Conservation (phyloP, 129 eudicot genomes). For the Erigeron canadensis region DNA sequence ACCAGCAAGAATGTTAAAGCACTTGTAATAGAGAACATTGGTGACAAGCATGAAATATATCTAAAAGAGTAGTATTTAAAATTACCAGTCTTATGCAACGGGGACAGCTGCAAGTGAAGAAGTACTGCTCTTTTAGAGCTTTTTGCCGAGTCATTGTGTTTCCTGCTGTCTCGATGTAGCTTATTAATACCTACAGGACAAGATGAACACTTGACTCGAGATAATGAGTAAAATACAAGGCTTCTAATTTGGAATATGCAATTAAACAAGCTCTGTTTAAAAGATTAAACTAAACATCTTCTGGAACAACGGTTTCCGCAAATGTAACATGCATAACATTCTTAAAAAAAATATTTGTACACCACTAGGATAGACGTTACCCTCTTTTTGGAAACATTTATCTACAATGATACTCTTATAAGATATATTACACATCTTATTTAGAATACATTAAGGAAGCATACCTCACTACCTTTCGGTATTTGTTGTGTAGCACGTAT, state of each 20-base stretch:
- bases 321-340: background rate
- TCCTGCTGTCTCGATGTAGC: constrained; percentile 96
- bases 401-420: background rate
- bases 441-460: background rate
- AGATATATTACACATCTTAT: background rate
- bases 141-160: constrained; percentile 88
- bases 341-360: background rate
- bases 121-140: constrained; percentile 87
- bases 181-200: constrained; percentile 63
- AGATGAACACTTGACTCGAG: background rate
- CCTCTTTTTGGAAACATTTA: background rate
- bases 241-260: constrained; percentile 3
- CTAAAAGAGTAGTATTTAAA: background rate
- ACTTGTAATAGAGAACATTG: background rate
- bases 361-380: no score
- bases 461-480: constrained; percentile 94
- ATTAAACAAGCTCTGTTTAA: constrained; percentile 3
- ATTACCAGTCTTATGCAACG: constrained; percentile 73
- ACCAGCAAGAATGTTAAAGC: no score
- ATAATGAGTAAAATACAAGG: constrained; percentile 10
- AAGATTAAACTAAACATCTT: background rate
- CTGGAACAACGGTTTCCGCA: background rate
- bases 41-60: background rate
- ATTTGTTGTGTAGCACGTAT: constrained; percentile 80
- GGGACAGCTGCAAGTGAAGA: constrained; percentile 77